phyloP scores from a whole-genome alignment of 345 rosid species.

The Hibiscus syriacus region DNA sequence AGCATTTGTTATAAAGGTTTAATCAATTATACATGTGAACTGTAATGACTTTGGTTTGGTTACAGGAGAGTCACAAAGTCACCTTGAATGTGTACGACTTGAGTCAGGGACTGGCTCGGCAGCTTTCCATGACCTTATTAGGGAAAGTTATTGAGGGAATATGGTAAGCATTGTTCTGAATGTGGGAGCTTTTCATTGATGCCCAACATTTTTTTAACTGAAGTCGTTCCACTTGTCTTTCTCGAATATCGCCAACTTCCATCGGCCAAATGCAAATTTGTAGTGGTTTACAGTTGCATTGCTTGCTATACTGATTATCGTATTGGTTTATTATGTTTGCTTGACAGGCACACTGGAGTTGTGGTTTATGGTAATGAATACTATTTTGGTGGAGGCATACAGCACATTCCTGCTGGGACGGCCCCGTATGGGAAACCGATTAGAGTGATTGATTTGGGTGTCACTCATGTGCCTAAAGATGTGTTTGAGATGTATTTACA shows the following conservation, averaged over 20 bases:
- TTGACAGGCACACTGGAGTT: background rate
- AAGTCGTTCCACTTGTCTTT: no score
- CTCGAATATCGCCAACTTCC: no score
- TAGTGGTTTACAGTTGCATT: no score
- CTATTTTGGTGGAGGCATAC: background rate
- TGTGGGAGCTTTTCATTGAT: no score
- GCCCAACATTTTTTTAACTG: no score
- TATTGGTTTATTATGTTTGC: background rate
- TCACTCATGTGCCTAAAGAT: background rate
- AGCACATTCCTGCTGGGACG: background rate
- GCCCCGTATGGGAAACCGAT: background rate
- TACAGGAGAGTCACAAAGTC: constrained; percentile 74
- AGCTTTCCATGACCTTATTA: constrained; percentile 63
- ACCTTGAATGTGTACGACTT: constrained; percentile 77
- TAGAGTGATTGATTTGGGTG: background rate
- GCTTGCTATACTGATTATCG: background rate
- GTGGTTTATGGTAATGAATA: background rate
- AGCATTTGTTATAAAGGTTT: background rate
- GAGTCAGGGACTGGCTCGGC: constrained; percentile 93
- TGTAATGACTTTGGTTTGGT: constrained; percentile 8
- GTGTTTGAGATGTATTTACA: background rate
- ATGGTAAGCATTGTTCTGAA: no score
- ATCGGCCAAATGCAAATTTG: no score
- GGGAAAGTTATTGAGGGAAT: constrained; percentile 89
- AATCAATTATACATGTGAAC: background rate